Percentiles rank a stretch among this genome's conserved stretches.
Conservation (phyloP, 345 rosid species). For the sweet orange (Citrus sinensis) region DVS_A1.0 CM039168.1:2683501-2684000, state of each 20-base stretch:
- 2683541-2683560: constrained; percentile 65
- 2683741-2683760: not conserved
- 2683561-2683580: constrained; percentile 55
- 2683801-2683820: not conserved
- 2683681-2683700: not conserved
- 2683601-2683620: not conserved
- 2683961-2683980: not conserved
- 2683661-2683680: not conserved
- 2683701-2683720: not conserved
- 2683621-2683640: not conserved
- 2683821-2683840: not conserved
- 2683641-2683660: not conserved
- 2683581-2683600: constrained; percentile 56
- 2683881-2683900: not conserved
- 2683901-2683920: not conserved
- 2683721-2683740: no score
- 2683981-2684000: not conserved
- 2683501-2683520: constrained; percentile 75
- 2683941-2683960: not conserved
- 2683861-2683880: not conserved
- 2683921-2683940: not conserved
- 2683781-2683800: not conserved
- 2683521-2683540: constrained; percentile 68
- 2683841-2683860: not conserved
- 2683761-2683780: not conserved